A percentile compares a stretch with the other conserved stretches of the same genome.
Conservation (phyloP, 257 asterid genomes). For the Rhazya stricta region DNA sequence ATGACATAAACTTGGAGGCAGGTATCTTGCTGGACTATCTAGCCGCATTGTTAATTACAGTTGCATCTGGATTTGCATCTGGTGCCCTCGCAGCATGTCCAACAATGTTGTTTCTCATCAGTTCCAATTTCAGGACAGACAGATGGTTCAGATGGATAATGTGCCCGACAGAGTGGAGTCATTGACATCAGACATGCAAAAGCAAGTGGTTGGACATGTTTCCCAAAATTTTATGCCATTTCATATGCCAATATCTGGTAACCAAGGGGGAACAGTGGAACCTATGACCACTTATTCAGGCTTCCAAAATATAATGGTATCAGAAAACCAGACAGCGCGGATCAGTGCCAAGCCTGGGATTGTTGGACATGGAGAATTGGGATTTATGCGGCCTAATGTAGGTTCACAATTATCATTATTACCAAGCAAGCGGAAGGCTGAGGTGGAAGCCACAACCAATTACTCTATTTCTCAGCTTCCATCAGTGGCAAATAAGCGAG, state of each 20-base stretch:
- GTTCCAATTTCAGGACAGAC: conserved; percentile 38
- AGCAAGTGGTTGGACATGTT: conserved; percentile 33
- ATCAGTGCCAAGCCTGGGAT: conserved; percentile 27
- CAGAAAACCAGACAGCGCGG: conserved; percentile 24
- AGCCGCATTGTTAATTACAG: neutral
- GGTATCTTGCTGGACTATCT: neutral
- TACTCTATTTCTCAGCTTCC: conserved; percentile 37
- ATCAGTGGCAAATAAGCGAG: conserved; percentile 47
- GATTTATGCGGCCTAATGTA: conserved; percentile 21
- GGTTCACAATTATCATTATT: conserved; percentile 37
- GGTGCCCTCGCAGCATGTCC: conserved; percentile 34
- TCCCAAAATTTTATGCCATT: conserved; percentile 24
- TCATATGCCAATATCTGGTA: conserved; percentile 22
- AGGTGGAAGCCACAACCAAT: conserved; percentile 30
- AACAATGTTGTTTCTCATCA: conserved; percentile 44
- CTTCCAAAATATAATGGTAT: conserved; percentile 22
- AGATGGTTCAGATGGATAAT: conserved; percentile 56
- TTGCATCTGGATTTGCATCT: conserved; percentile 10
- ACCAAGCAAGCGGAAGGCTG: conserved; percentile 77
- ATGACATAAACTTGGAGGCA: neutral
- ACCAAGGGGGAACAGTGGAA: conserved; percentile 23
- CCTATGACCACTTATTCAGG: conserved; percentile 32
- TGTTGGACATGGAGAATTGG: conserved; percentile 25
- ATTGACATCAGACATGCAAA: conserved; percentile 42
- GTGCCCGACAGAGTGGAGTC: conserved; percentile 40